Evolutionary conservation across 164 flowering plant genomes (phyloP), one percentile per base, ranked within the genome.

Genomic region (Echeveria elegans): DNA sequence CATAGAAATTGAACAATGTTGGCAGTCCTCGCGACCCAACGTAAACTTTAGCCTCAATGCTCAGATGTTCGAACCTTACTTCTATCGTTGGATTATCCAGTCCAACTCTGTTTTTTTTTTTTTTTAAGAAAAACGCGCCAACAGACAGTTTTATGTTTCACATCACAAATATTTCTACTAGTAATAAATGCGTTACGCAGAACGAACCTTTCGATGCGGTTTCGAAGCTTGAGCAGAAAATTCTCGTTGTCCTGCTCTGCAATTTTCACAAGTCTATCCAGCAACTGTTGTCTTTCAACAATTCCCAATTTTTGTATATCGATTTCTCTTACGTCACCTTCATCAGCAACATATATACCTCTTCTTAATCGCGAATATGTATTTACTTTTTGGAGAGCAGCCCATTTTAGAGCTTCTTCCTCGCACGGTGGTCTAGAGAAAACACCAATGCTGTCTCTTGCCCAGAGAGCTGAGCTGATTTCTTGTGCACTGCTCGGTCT

Each of bases 371-470:
- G 79, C 65, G 77, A 77, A 48, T 75, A 82, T 5, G 96, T 88
- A 0, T 91, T 88, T 4, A 90, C 78, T 48, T 79, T 86, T 72
- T 90, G 85, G 0, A 90, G 78, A 16, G 90, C 82, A 34, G 93
- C 96, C 96, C 96, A 86, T 73, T 69, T 86, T 1, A 90, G 79
- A 23, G 88, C 96, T 64, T 88, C 92, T 69, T 90, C 93, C 41
- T 43, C 47, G 47, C 47, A 15, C 16, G 11, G 47, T 15, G 16
- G 16, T 43, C 16, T 43, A 43, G 47, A 43, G 47, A 43, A 43
- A 11, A 43, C 47, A 43, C 47, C 15, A 11, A 5, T 43, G 47
- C 47, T 43, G 16, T 43, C 18, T 43, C 47, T 43, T 16, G 16
- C 47, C 47, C 47, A 43, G 16, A 43, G 0, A 43, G 47, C 16